These are phyloP conservation scores for Pleurotus salmoneostramineus DNA, from an alignment of 768 basidiomycete genomes.

Conservation along the genomic window DNA sequence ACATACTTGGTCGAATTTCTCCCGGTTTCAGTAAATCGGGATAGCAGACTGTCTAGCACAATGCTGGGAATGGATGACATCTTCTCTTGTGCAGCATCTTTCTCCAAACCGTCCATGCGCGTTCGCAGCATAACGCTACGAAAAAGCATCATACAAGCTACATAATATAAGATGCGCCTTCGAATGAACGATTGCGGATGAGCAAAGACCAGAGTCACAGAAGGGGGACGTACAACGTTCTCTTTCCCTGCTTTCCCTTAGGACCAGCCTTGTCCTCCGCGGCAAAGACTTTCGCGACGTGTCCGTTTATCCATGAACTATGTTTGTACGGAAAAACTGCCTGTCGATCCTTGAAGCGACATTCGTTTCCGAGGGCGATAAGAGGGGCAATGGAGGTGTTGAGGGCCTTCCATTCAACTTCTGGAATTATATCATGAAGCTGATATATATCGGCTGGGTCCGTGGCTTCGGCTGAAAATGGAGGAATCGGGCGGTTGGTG, in stretches of 20 bases:
- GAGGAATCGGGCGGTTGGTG: constrained; percentile 70
- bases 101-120: constrained; percentile 28
- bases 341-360: constrained; percentile 41
- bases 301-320: constrained; percentile 71
- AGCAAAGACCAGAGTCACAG: neutral
- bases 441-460: constrained; percentile 74
- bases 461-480: constrained; percentile 60
- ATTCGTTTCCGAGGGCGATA: constrained; percentile 47
- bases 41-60: constrained; percentile 70
- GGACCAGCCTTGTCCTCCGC: constrained; percentile 34
- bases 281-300: constrained; percentile 34
- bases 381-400: constrained; percentile 30
- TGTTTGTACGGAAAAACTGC: constrained; percentile 58
- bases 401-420: constrained; percentile 76
- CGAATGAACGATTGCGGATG: neutral
- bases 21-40: constrained; percentile 76
- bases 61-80: constrained; percentile 56
- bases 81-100: constrained; percentile 51
- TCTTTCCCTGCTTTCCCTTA: constrained; percentile 53
- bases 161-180: constrained; percentile 79
- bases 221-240: constrained; percentile 47
- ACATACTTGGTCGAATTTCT: constrained; percentile 64
- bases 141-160: constrained; percentile 79
- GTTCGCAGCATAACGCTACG: constrained; percentile 35
- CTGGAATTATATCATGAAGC: constrained; percentile 72